These are phyloP conservation scores for Rhynchosporium graminicola DNA, from an alignment of 2,329 filamentous ascomycete species.

Conservation along the genomic window DNA sequence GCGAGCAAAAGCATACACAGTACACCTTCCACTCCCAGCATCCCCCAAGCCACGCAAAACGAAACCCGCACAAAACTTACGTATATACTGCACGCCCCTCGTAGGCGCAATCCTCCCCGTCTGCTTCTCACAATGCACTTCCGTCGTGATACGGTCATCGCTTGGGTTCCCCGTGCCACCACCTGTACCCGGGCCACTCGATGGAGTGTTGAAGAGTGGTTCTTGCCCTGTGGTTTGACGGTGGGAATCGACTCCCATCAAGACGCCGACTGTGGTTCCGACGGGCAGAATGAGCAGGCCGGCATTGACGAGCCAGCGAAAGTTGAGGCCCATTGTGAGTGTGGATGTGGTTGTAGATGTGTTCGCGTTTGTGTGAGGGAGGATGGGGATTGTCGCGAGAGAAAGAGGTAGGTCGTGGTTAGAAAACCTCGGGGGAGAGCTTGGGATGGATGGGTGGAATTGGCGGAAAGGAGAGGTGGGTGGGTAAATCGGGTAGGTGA, in stretches of 20 bases:
- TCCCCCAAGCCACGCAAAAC: neutral
- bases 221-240: constrained; percentile 15
- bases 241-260: constrained; percentile 16
- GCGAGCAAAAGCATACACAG: too few species aligned
- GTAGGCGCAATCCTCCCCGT: neutral
- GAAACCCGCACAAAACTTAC: constrained; percentile 13
- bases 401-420: neutral
- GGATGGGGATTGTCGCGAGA: neutral
- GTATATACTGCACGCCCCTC: constrained; percentile 15
- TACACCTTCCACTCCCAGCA: too few species aligned
- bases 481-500: neutral
- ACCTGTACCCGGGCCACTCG: neutral
- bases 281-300: constrained; percentile 20
- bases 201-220: constrained; percentile 11
- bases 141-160: constrained; percentile 11
- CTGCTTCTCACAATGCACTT: constrained; percentile 16
- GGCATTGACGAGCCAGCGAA: constrained; percentile 20
- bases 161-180: neutral
- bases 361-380: neutral
- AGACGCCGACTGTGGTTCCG: constrained; percentile 20
- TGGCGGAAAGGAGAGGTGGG: too few species aligned
- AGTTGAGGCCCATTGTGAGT: constrained; percentile 12
- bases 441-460: neutral
- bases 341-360: neutral
- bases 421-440: neutral